These are phyloP conservation scores for Ceratocystiopsis sp. DNA, from an alignment of 2,329 filamentous ascomycete genomes.

Conservation along the genomic window DNA sequence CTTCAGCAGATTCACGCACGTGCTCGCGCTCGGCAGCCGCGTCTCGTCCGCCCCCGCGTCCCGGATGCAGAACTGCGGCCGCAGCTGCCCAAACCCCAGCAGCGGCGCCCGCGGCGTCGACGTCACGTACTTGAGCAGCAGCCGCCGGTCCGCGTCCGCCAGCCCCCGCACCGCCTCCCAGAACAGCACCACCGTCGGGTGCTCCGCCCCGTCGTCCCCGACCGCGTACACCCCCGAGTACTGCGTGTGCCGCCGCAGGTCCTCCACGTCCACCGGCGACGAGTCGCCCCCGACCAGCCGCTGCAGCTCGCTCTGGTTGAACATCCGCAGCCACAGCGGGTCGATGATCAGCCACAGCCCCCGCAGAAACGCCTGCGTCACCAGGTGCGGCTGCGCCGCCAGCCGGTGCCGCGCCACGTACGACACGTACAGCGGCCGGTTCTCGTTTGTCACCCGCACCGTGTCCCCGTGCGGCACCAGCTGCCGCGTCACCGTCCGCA, in stretches of 20 bases:
- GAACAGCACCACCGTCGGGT: slow-evolving; percentile 72
- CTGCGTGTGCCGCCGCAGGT: slow-evolving; percentile 65
- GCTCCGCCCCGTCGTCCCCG: slow-evolving; percentile 76
- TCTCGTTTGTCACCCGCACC: slow-evolving; percentile 72
- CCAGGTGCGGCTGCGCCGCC: slow-evolving; percentile 58
- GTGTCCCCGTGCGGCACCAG: slow-evolving; percentile 63
- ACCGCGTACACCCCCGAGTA: slow-evolving; percentile 82
- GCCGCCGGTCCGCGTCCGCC: slow-evolving; percentile 58
- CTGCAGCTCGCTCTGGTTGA: slow-evolving; percentile 90
- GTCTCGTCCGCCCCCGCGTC: slow-evolving; percentile 64
- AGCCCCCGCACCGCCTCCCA: slow-evolving; percentile 77
- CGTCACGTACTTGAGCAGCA: slow-evolving; percentile 90
- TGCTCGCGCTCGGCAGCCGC: slow-evolving; percentile 80
- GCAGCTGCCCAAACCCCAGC: slow-evolving; percentile 72
- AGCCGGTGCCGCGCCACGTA: slow-evolving; percentile 80
- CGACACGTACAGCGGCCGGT: slow-evolving; percentile 85
- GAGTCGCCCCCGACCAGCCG: slow-evolving; percentile 81
- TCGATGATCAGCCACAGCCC: slow-evolving; percentile 80
- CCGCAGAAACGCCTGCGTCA: slow-evolving; percentile 74
- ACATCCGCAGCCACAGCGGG: slow-evolving; percentile 91
- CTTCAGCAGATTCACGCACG: slow-evolving; percentile 90
- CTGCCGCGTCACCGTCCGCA: slow-evolving; percentile 53
- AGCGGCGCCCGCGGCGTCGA: slow-evolving; percentile 81
- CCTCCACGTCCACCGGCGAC: slow-evolving; percentile 70
- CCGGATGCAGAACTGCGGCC: slow-evolving; percentile 74